Conservation (phyloP, 1,284 basidiomycete species). For the Cystobasidium slooffiae region DNA sequence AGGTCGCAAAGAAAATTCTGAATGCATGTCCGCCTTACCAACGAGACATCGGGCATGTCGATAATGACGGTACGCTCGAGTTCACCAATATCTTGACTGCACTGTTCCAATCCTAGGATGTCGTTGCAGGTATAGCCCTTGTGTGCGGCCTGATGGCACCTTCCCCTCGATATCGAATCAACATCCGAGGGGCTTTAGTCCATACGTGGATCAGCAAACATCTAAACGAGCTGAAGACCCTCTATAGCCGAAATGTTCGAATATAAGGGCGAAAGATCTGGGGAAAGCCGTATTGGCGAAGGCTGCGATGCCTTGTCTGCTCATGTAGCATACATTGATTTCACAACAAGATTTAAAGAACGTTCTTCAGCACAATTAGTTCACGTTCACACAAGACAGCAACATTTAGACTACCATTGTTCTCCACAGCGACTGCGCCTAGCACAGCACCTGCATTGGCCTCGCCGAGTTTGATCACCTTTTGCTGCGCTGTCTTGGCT, state of each 20-base stretch:
- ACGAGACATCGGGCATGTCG: neutral
- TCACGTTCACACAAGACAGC: constrained; percentile 78
- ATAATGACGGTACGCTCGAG: neutral
- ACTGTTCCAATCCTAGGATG: neutral
- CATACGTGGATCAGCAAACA: constrained; percentile 7
- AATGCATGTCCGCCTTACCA: neutral
- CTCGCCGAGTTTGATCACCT: constrained; percentile 73
- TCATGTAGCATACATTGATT: neutral
- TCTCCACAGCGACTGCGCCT: constrained; percentile 69
- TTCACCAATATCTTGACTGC: neutral
- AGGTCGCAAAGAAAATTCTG: constrained; percentile 3
- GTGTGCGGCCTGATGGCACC: constrained; percentile 1
- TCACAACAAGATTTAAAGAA: neutral
- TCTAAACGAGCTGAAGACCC: neutral
- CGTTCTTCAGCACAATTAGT: constrained; percentile 65
- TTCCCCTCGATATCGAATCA: neutral
- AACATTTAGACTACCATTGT: constrained; percentile 60
- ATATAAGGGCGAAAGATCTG: neutral
- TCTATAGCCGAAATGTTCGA: constrained; percentile 1
- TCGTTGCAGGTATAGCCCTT: neutral
- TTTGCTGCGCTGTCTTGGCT: constrained; percentile 63
- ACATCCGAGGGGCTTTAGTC: neutral
- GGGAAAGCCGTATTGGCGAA: too few relatives aligned
- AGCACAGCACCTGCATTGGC: constrained; percentile 72
- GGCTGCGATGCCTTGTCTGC: too few relatives aligned